Conservation (phyloP, 805 yeast species). For the Candida coquimbonensis region DNA sequence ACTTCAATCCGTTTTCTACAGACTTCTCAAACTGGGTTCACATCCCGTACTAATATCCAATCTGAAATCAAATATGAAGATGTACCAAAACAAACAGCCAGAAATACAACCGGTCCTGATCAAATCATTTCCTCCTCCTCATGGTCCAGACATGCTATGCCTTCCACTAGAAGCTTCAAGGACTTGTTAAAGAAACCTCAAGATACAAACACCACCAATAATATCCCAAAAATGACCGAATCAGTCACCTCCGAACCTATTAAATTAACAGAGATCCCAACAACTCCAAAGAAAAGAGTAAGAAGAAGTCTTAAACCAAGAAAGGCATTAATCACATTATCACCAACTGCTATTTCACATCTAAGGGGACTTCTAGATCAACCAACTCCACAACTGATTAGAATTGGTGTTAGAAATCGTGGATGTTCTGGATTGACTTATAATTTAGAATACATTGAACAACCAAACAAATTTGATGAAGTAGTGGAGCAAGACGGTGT, state of each 20-base stretch:
- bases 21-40: conserved; percentile 4
- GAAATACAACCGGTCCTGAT: too few relatives aligned
- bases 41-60: conserved; percentile 1
- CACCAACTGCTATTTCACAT: conserved; percentile 71
- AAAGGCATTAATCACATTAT: conserved; percentile 80
- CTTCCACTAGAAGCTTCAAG: conserved; percentile 22
- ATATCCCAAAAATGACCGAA: neutral
- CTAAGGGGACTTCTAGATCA: conserved; percentile 57
- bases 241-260: neutral
- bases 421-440: conserved; percentile 96
- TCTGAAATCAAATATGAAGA: conserved; percentile 8
- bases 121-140: too few relatives aligned
- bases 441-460: conserved; percentile 80
- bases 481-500: conserved; percentile 90
- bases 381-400: conserved; percentile 83
- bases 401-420: conserved; percentile 91
- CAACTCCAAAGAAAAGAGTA: conserved; percentile 29
- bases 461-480: conserved; percentile 95
- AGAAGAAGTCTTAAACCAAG: conserved; percentile 76
- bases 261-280: conserved; percentile 9
- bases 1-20: conserved; percentile 1
- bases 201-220: neutral
- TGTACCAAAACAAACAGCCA: conserved; percentile 1
- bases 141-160: conserved; percentile 24
- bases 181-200: conserved; percentile 17